These are phyloP conservation scores for Drosera capensis DNA, from an alignment of 148 eudicot species.

Conservation along the genomic window DNA sequence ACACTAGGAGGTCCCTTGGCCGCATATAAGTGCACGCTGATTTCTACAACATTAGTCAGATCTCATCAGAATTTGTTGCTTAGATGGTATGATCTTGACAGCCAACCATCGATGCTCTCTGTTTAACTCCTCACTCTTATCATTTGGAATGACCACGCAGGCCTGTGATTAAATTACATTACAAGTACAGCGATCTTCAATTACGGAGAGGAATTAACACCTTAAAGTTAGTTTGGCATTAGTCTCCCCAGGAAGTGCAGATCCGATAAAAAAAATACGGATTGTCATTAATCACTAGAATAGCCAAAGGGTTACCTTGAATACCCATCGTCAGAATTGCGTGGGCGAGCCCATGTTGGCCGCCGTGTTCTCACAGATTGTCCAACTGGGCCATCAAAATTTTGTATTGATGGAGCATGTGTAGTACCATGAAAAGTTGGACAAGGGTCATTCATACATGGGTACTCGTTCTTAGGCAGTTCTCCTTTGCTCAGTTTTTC, in stretches of 20 bases:
- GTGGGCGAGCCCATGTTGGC: conserved; percentile 94
- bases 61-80: not conserved
- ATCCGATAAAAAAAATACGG: not conserved
- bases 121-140: too few relatives aligned
- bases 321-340: conserved; percentile 90
- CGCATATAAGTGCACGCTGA: too few relatives aligned
- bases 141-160: too few relatives aligned
- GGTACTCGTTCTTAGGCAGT: conserved; percentile 72
- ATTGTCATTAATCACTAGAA: not conserved
- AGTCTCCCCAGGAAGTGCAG: not conserved
- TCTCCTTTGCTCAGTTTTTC: conserved; percentile 79
- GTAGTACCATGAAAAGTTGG: conserved; percentile 63
- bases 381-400: conserved; percentile 38
- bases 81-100: too few relatives aligned
- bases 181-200: not conserved
- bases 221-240: not conserved
- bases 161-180: too few relatives aligned
- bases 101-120: too few relatives aligned
- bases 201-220: not conserved
- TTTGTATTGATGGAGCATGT: conserved; percentile 27
- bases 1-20: too few relatives aligned
- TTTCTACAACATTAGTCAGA: not conserved
- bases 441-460: conserved; percentile 96
- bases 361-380: conserved; percentile 82
- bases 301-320: conserved; percentile 45